Conservation (phyloP, 768 basidiomycete species). For the Kwoniella sp. region DNA sequence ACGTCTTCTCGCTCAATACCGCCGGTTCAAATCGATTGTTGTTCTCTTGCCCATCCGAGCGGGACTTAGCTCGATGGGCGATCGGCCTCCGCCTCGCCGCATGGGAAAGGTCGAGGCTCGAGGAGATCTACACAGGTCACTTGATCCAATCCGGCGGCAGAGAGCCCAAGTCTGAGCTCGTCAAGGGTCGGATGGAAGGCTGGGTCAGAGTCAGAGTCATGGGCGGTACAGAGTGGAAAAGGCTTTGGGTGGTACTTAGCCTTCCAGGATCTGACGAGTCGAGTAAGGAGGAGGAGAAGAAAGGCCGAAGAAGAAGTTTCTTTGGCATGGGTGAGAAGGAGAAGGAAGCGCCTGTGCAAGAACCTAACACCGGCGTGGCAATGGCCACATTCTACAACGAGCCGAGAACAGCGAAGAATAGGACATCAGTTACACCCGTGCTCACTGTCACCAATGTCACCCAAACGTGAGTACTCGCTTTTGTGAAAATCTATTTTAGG, state of each 20-base stretch:
- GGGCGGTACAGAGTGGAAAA: constrained; percentile 98
- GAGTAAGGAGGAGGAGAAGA: constrained; percentile 51
- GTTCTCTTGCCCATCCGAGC: constrained; percentile 77
- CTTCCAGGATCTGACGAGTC: constrained; percentile 51
- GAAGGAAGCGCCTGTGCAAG: constrained; percentile 41
- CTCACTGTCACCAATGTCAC: constrained; percentile 70
- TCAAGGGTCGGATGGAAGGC: constrained; percentile 78
- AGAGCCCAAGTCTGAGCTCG: constrained; percentile 66
- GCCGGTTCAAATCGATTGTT: constrained; percentile 87
- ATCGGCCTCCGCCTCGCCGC: constrained; percentile 83
- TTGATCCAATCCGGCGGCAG: constrained; percentile 64
- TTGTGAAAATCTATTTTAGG: too few relatives aligned
- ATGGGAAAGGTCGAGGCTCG: constrained; percentile 93
- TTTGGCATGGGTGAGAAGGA: constrained; percentile 48
- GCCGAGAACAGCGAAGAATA: constrained; percentile 57
- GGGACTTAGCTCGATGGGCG: constrained; percentile 80
- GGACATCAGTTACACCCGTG: constrained; percentile 71
- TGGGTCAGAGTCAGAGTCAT: constrained; percentile 87
- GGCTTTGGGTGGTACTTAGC: constrained; percentile 77
- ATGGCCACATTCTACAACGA: constrained; percentile 56
- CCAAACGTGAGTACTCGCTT: constrained; percentile 72
- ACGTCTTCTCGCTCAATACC: constrained; percentile 88
- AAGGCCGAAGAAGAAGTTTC: constrained; percentile 65
- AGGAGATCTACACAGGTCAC: constrained; percentile 97
- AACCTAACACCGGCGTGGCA: constrained; percentile 44